Evolutionary conservation across 805 yeast genomes (phyloP), one percentile per base, ranked within the genome.

Genomic region (Yamadazyma laniorum): DNA sequence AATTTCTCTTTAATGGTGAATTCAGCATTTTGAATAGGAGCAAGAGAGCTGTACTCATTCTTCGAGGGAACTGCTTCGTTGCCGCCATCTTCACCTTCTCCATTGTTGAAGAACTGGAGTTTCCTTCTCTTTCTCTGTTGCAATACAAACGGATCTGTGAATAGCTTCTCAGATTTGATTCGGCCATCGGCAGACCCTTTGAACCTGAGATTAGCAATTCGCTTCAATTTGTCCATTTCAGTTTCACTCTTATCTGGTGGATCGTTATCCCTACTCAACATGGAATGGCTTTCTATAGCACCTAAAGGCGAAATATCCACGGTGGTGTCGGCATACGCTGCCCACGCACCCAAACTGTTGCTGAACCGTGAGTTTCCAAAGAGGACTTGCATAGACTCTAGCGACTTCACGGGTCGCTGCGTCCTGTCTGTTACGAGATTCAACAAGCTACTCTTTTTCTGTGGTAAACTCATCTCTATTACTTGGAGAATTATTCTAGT

Each of bases 321-420:
- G 1, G 67, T 61, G 0, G 79, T 79, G 47, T 80, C 79, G 0
- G 95, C 91, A 55, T 84, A 86, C 0, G 82, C 75, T 0, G 76
- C 55, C 95, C 95, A 86, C 6, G 77, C 68, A 0, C 91, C 95
- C 38, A 82, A 52, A 7, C 89, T 70, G 19, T 74, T 63, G 1
- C 82, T 70, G 48, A 75, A 75, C 36, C 90, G 61, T 1, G 89
- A 79, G 16, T 70, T 72, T 3, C 90, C 89, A 39, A 75, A 70
- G 11, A 80, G 51, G 2, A 80, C 64, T 45, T 74, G 78, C 65
- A 79, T 74, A 0, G 82, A 65, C 28, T 75, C 76, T 26, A 83
- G 54, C 1, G 81, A 75, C 40, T 59, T 45, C 3, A 65, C 46
- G 2, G 70, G 66, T 27, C 49, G 55, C 36, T 65, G 69, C n/a